A percentile compares a stretch with the other conserved stretches of the same genome.
Conservation (phyloP, 164 flowering plant species). For the Sedum album region DNA sequence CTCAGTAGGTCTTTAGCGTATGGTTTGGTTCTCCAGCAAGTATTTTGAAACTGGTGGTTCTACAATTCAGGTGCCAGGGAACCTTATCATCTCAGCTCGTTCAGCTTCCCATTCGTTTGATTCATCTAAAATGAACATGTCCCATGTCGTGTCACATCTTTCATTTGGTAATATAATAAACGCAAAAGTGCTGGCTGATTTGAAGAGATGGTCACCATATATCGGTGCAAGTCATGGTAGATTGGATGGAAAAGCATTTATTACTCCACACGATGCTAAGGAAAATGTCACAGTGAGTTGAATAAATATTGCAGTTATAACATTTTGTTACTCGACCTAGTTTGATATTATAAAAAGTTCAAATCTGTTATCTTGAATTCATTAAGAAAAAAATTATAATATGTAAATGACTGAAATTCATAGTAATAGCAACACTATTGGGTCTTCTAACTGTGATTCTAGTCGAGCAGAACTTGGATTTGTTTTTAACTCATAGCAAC, state of each 20-base stretch:
- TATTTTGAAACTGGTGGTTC: neutral
- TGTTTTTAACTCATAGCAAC: too few relatives aligned
- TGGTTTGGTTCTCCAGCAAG: neutral
- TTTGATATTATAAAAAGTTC: neutral
- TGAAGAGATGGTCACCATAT: conserved; percentile 60
- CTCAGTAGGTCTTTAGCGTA: neutral
- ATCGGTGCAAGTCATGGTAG: conserved; percentile 69
- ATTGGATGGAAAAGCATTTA: conserved; percentile 54
- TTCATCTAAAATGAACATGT: conserved; percentile 86
- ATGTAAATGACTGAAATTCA: neutral
- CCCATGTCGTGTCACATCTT: conserved; percentile 71
- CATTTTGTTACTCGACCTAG: neutral
- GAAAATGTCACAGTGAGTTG: conserved; percentile 86
- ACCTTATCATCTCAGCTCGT: conserved; percentile 80
- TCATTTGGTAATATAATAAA: conserved; percentile 72
- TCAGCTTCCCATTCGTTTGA: conserved; percentile 92
- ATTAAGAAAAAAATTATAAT: neutral
- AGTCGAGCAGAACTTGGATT: neutral
- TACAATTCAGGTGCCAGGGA: conserved; percentile 83
- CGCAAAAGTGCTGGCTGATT: conserved; percentile 46
- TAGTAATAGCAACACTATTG: neutral
- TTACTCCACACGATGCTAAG: conserved; percentile 46
- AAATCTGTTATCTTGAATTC: neutral
- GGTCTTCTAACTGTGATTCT: neutral
- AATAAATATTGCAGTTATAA: neutral